These are phyloP conservation scores for Neonectria neomacrospora DNA, from an alignment of 2,329 filamentous ascomycete genomes.

Conservation along the genomic window DNA sequence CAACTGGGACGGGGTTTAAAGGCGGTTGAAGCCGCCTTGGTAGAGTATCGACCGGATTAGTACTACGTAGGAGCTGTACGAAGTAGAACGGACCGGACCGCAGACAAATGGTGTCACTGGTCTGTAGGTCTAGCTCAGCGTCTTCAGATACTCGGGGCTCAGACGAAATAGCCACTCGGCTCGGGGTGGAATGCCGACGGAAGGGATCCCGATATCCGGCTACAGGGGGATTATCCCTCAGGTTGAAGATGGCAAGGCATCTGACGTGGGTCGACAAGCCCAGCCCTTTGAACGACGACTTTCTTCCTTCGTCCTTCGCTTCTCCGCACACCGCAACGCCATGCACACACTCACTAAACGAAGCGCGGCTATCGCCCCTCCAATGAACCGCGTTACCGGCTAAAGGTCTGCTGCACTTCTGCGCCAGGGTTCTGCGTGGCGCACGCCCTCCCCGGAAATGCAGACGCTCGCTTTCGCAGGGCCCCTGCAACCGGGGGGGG, in stretches of 20 bases:
- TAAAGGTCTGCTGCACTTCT: conserved; percentile 11
- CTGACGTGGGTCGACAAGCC: conserved; percentile 33
- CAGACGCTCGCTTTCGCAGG: neutral
- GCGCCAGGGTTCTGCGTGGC: conserved; percentile 18
- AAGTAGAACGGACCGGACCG: too few relatives aligned
- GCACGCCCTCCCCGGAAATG: conserved; percentile 21
- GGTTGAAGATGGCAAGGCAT: conserved; percentile 2
- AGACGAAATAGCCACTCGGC: conserved; percentile 5
- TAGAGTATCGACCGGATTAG: too few relatives aligned
- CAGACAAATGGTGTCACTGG: too few relatives aligned
- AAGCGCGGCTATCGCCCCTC: conserved; percentile 31
- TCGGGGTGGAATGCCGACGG: conserved; percentile 7
- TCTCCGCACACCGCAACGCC: conserved; percentile 36
- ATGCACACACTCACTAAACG: conserved; percentile 23
- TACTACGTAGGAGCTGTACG: too few relatives aligned
- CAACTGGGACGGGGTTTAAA: too few relatives aligned
- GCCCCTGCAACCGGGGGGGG: neutral
- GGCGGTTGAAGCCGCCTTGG: too few relatives aligned
- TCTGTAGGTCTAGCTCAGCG: too few relatives aligned
- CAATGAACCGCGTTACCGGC: conserved; percentile 14
- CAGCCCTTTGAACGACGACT: conserved; percentile 2
- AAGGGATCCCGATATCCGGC: conserved; percentile 15
- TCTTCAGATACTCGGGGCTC: conserved; percentile 1
- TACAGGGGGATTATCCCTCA: neutral
- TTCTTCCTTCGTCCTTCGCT: conserved; percentile 22